Evolutionary conservation across 2,329 filamentous ascomycete species (phyloP), one percentile per base, ranked within the genome.

Genomic region (Aspergillus texensis): DNA sequence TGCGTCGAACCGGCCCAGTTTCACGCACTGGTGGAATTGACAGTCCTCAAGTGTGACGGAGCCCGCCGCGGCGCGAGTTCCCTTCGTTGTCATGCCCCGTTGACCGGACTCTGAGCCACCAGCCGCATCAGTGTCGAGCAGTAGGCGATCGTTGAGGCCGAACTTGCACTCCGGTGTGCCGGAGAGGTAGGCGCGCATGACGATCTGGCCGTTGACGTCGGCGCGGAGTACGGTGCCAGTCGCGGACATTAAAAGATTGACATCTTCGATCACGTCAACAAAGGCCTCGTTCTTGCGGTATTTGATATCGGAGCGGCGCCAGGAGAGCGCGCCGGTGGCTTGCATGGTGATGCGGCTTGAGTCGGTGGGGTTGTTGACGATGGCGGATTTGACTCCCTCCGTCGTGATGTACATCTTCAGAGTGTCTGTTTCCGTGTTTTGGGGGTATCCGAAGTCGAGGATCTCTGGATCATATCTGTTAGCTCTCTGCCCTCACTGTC

Each of bases 351-450:
- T 99, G 78, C 94, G 95, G 70, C 93, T 94, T 57, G 94, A 97
- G 78, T 99, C 94, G 77, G 97, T 92, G 52, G 74, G 77, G 77
- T 79, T 81, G 89, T 90, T 69, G 86, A 89, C 70, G 62, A 82
- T 81, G 39, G 79, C 93, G 36, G 93, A 96, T 80, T 97, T 97
- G 81, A 99, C 94, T 63, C 95, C 95, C 82, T 99, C 95, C 41
- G 95, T 99, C 50, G 96, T 99, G 75, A 99, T 99, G 84, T 99
- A 99, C 94, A 98, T 98, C 82, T 99, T 99, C 72, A 99, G 84
- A 19, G 95, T 98, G 78, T 99, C 95, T 60, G 94, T 97, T 81
- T 99, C 95, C 67, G 95, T 99, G 79, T 98, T 98, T 79, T 99
- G 95, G 39, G 95, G 95, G 78, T 99, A 99, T 67, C 95, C 95